phyloP scores from a whole-genome alignment of 2,329 filamentous ascomycete genomes.

The Hymenoscyphus fructigenus region DNA sequence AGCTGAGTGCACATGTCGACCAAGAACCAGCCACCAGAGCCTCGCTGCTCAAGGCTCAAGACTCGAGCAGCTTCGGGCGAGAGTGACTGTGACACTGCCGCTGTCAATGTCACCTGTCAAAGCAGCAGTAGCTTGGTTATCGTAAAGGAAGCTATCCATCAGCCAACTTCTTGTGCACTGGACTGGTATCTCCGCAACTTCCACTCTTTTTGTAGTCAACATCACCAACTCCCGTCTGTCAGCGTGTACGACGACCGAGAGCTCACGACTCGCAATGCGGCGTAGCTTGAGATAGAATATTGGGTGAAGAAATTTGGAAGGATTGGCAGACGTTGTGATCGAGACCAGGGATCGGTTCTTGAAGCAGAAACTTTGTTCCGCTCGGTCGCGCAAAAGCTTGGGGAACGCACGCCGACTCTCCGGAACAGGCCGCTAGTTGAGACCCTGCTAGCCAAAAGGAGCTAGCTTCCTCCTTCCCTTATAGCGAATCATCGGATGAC shows the following conservation, averaged over 20 bases:
- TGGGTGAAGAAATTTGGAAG: background rate
- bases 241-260: background rate
- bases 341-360: background rate
- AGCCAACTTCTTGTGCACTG: background rate
- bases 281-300: background rate
- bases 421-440: background rate
- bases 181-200: background rate
- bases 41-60: background rate
- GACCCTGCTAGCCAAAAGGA: no score
- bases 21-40: background rate
- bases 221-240: background rate
- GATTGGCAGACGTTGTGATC: background rate
- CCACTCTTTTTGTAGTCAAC: background rate
- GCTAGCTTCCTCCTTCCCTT: no score
- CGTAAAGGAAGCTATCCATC: no score
- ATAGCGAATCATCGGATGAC: slow-evolving; percentile 13
- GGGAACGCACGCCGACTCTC: background rate
- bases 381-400: background rate
- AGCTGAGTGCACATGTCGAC: background rate
- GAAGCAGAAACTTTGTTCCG: background rate
- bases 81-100: no score
- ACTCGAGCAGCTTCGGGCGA: background rate
- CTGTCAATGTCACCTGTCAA: no score
- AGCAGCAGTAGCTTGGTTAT: no score
- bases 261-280: background rate